Evolutionary conservation across 306 rosid species (phyloP).

Genomic region (Luffa aegyptiaca): DNA sequence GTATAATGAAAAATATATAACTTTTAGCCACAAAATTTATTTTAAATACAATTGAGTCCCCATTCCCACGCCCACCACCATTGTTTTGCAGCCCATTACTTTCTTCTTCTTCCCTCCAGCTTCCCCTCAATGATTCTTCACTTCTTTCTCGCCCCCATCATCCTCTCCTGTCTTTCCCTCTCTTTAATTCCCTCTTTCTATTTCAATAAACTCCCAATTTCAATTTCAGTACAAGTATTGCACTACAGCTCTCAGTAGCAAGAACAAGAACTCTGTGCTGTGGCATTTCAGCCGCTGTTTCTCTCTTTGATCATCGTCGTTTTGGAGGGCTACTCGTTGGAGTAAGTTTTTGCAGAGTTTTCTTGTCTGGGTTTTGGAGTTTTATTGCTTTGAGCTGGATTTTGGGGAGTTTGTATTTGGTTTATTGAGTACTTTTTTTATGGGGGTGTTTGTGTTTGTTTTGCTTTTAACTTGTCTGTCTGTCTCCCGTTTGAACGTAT

Average conservation of each 20-base stretch:
- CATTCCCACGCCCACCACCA: conserved; percentile 8
- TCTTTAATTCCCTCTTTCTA: not conserved
- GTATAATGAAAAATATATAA: not conserved
- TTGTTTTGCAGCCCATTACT: not conserved
- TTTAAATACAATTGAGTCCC: not conserved
- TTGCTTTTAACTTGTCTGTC: not conserved
- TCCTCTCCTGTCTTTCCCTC: not conserved
- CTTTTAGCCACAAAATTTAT: not conserved
- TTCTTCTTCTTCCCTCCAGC: not conserved
- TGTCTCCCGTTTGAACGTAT: not conserved
- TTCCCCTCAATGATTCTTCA: not conserved
- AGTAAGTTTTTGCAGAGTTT: not conserved
- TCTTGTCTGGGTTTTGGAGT: not conserved
- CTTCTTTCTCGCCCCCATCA: not conserved
- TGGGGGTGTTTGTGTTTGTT: not conserved
- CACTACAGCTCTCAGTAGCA: not conserved
- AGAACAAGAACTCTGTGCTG: not conserved
- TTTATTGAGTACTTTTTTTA: not conserved
- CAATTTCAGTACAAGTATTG: not conserved
- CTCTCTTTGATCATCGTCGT: not conserved
- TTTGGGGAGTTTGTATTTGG: not conserved
- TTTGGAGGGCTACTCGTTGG: not conserved
- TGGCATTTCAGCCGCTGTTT: not conserved
- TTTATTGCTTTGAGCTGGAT: not conserved
- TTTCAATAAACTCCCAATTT: not conserved